Base-by-base conservation (phyloP, 2,329 filamentous ascomycete genomes). In the Pyrenophora tritici-repentis region DNA sequence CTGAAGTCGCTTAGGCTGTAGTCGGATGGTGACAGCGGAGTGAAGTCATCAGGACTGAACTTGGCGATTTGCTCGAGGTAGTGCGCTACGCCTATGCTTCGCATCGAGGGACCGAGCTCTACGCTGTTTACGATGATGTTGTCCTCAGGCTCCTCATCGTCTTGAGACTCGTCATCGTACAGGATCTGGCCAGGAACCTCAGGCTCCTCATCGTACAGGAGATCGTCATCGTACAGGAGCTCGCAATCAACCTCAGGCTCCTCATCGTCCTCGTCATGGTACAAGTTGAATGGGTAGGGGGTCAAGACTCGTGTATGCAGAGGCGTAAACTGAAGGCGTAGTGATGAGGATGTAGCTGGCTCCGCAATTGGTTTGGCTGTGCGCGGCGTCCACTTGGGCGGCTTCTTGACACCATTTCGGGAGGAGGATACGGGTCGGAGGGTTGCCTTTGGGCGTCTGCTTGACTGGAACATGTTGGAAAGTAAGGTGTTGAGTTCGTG, bases 121-220 rank as follows among this genome's bases (percentile, higher is more conserved):
- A 52, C 35, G 7, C 50, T 59, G 41, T 61, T 56, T n/a, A 65
- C 55, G 10, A 56, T n/a, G 32, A 61, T 37, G n/a, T 37, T 42
- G 24, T 61, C 55, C 44, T 61, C 26, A 12, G 12, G 13, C 8
- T 29, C 26, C 2, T 4, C 26, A 12, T 29, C 26, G 10, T 29
- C 26, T 5, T 20, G 3, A n/a, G n/a, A n/a, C 8, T 10, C 8
- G 24, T 29, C 24, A 29, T 29, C n/a, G n/a, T n/a, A n/a, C n/a
- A n/a, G n/a, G n/a, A n/a, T n/a, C n/a, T n/a, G n/a, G n/a, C n/a
- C n/a, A n/a, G n/a, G n/a, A 20, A 20, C 3, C 18, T 20, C 18
- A 20, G 3, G 5, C 18, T 20, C 5, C 4, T 4, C 6, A 8
- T 26, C 24, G 24, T 26, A 3, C 9, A n/a, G n/a, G n/a, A n/a